These are phyloP conservation scores for Acanthamoeba culbertsoni DNA, from an alignment of 208 protist species.

Conservation along the genomic window DNA sequence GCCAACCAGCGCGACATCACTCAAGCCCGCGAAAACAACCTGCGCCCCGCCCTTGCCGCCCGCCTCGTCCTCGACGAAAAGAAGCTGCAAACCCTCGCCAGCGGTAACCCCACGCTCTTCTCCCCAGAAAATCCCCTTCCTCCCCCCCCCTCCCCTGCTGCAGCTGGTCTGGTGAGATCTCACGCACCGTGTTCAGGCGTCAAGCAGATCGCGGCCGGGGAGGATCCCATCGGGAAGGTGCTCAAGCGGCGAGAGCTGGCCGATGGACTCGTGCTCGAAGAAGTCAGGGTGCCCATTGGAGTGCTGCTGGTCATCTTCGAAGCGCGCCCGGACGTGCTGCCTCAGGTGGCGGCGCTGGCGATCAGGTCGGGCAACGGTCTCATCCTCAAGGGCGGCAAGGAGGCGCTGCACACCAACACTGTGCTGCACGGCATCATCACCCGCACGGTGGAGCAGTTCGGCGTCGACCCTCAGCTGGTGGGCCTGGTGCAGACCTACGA, in stretches of 20 bases:
- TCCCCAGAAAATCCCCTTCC: background rate
- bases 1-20: slow-evolving; percentile 86
- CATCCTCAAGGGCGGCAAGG: slow-evolving; percentile 89
- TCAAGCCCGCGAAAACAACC: slow-evolving; percentile 69
- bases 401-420: slow-evolving; percentile 65
- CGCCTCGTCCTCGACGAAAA: slow-evolving; percentile 82
- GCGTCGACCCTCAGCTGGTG: slow-evolving; percentile 4
- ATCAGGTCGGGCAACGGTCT: slow-evolving; percentile 88
- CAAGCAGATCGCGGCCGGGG: slow-evolving; percentile 70
- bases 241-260: slow-evolving; percentile 80
- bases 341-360: slow-evolving; percentile 88
- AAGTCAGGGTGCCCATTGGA: slow-evolving; percentile 88
- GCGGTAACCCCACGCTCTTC: background rate
- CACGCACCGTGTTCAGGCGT: slow-evolving; percentile 74
- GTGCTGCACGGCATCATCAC: slow-evolving; percentile 72
- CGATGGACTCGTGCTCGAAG: slow-evolving; percentile 84
- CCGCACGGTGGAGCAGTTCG: slow-evolving; percentile 75
- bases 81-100: slow-evolving; percentile 78
- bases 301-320: slow-evolving; percentile 94
- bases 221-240: slow-evolving; percentile 81
- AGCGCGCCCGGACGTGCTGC: slow-evolving; percentile 88
- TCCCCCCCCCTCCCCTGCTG: slow-evolving; percentile 56
- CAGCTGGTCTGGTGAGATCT: background rate
- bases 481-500: slow-evolving; percentile 80
- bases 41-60: slow-evolving; percentile 74